A percentile compares a stretch with the other conserved stretches of the same genome.
These are phyloP conservation scores for Cryptococcus sp. DNA, from an alignment of 1,284 basidiomycete genomes.

Conservation along the genomic window DNA sequence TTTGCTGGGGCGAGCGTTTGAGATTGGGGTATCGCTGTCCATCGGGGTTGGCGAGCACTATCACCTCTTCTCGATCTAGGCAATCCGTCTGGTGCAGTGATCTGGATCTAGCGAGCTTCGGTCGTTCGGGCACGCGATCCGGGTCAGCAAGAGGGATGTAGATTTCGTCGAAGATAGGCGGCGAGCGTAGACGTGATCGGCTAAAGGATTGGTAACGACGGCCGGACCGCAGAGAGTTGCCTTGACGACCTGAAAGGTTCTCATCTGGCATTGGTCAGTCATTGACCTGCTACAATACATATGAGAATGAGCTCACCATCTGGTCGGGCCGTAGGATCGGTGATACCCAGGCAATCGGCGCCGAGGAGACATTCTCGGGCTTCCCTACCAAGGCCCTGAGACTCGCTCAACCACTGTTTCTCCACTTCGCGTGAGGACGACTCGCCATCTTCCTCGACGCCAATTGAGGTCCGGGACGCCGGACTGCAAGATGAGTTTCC, in stretches of 20 bases:
- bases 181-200: background rate
- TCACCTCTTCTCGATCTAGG: no score
- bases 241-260: background rate
- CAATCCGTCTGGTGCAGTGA: no score
- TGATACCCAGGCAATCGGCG: conserved; percentile 14
- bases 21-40: no score
- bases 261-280: background rate
- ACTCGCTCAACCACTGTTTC: background rate
- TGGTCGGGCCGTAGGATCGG: conserved; percentile 10
- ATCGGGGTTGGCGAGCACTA: no score
- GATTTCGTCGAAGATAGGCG: background rate
- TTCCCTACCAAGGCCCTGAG: background rate
- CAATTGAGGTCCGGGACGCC: background rate
- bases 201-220: background rate
- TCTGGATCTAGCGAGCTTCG: no score
- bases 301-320: conserved; percentile 1
- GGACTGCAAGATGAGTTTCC: background rate
- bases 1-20: no score
- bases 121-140: no score
- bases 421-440: background rate
- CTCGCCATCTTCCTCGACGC: no score
- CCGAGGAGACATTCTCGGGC: conserved; percentile 9
- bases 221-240: background rate
- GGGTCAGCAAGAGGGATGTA: no score
- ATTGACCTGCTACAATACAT: background rate